Conservation (phyloP, 495 filamentous ascomycete genomes). For the Patellaria atrata region DNA sequence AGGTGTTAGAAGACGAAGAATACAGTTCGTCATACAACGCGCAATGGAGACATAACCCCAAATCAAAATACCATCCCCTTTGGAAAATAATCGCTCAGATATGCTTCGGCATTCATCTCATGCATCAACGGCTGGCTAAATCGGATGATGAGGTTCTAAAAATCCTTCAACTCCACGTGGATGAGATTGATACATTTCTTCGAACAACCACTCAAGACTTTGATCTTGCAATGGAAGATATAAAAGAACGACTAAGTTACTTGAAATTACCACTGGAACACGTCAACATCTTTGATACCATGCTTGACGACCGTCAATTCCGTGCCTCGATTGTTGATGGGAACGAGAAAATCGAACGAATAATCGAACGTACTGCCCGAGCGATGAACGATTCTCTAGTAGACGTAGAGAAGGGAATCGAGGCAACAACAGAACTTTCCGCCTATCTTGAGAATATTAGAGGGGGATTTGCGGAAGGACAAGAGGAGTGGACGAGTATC, state of each 20-base stretch:
- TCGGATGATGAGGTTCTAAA: constrained; percentile 73
- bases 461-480: too few relatives aligned
- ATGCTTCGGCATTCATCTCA: constrained; percentile 79
- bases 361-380: constrained; percentile 59
- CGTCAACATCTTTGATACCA: constrained; percentile 67
- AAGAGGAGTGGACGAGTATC: constrained; percentile 37
- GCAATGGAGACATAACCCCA: constrained; percentile 56
- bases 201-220: constrained; percentile 78
- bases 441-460: constrained; percentile 52
- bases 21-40: constrained; percentile 51
- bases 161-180: constrained; percentile 83
- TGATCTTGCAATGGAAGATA: constrained; percentile 60
- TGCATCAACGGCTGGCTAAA: constrained; percentile 74
- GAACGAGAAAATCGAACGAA: constrained; percentile 83
- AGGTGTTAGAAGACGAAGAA: constrained; percentile 39
- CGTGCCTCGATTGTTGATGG: constrained; percentile 67
- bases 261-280: constrained; percentile 76
- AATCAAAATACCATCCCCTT: constrained; percentile 64
- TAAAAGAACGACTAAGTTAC: constrained; percentile 66
- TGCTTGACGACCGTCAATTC: constrained; percentile 74
- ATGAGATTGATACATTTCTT: constrained; percentile 84
- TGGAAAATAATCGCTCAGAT: constrained; percentile 87
- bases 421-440: constrained; percentile 60
- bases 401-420: constrained; percentile 65
- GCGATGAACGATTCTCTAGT: constrained; percentile 60